Percentiles rank a stretch among this genome's conserved stretches.
phyloP scores from a whole-genome alignment of 2,329 filamentous ascomycete species.

The Aaosphaeria arxii region DNA sequence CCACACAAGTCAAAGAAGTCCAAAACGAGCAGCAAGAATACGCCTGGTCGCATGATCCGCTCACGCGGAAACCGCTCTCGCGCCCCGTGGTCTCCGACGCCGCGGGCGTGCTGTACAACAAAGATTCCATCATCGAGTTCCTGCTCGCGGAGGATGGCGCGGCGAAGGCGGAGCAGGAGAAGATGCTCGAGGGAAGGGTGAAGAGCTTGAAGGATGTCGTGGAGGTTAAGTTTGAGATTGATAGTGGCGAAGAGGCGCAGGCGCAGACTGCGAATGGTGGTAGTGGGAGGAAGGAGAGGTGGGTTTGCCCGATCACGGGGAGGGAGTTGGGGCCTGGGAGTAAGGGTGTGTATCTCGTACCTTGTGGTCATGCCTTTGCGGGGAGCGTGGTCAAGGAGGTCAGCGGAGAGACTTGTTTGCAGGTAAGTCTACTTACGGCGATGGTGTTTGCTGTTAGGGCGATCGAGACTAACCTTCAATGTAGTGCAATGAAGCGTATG shows the following conservation, averaged over 20 bases:
- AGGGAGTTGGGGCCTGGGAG: conserved; percentile 78
- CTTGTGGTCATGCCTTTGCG: conserved; percentile 92
- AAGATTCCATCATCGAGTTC: conserved; percentile 78
- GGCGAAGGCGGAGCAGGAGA: conserved; percentile 59
- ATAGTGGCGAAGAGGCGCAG: conserved; percentile 31
- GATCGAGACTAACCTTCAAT: background rate
- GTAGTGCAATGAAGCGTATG: conserved; percentile 73
- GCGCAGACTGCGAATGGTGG: conserved; percentile 40
- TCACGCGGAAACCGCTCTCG: conserved; percentile 75
- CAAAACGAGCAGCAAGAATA: conserved; percentile 82
- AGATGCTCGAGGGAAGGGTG: conserved; percentile 61
- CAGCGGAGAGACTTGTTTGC: conserved; percentile 59
- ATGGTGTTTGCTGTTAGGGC: background rate
- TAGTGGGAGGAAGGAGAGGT: conserved; percentile 52
- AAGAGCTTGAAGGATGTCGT: conserved; percentile 82
- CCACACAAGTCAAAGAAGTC: conserved; percentile 84
- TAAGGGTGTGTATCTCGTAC: conserved; percentile 84
- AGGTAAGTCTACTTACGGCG: conserved; percentile 40
- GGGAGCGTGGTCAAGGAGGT: conserved; percentile 82
- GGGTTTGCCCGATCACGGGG: conserved; percentile 82
- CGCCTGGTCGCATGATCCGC: conserved; percentile 80
- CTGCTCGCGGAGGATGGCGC: conserved; percentile 54
- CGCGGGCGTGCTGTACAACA: conserved; percentile 85
- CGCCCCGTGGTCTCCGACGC: conserved; percentile 80
- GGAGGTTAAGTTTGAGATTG: conserved; percentile 72